Base-by-base conservation (phyloP, 2,329 filamentous ascomycete species). In the Cladosporium phlei region DNA sequence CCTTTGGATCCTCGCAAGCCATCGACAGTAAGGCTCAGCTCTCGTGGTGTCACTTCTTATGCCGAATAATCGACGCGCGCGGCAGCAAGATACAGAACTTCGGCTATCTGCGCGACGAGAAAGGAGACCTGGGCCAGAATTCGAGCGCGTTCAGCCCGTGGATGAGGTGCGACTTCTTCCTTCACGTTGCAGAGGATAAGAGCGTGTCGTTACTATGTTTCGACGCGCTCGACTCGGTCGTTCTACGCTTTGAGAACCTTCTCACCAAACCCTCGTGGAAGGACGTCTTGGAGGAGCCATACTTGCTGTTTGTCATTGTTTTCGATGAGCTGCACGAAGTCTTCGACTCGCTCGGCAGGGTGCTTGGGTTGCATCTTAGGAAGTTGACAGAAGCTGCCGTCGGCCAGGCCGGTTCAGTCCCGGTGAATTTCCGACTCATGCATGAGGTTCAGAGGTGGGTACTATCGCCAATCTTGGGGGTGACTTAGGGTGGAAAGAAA, bases 161-260 rank as follows among this genome's bases (percentile, higher is more conserved):
- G 40, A 20, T 44, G 2, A 44, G 17, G 22, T 34, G 29, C 22
- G 40, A 44, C 28, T 44, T 44, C 22, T 44, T 35, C 40, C 30
- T 44, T 12, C 40, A 44, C 14, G 22, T 32, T 19, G 11, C 16
- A 8, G 12, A 44, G 21, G 30, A 44, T 8, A 16, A 24, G 19
- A 16, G 21, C 2, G 40, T 44, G 8, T 35, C 40, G 5, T 10
- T 44, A 11, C 40, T 44, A 5, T 44, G 40, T 24, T 44, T 44
- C 28, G 40, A 21, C 5, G 40, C 40, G n/a, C 29, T 30, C 6
- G 32, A 35, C 12, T n/a, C 14, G 4, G n/a, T 44, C n/a, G 22
- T 44, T 5, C 12, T 28, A 11, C 29, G 40, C 21, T 44, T 44
- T 12, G 30, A 34, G 16, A 19, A 21, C 14, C 22, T 34, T 14